phyloP scores from a whole-genome alignment of 257 asterid species.

The Nicotiana tabacum region DNA sequence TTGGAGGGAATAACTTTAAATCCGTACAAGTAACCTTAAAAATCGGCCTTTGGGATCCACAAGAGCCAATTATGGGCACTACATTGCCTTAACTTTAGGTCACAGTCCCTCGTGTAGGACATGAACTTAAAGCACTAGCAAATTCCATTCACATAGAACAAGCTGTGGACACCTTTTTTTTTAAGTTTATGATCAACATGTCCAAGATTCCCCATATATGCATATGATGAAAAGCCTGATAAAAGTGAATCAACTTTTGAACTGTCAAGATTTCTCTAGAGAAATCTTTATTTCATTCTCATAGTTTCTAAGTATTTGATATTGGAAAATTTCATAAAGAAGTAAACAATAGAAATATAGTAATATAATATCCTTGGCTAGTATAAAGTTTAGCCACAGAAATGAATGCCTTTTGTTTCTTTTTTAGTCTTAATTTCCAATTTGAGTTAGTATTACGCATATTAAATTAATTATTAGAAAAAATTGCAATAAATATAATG shows the following conservation, averaged over 20 bases:
- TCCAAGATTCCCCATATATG: constrained; percentile 25
- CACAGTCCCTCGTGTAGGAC: background rate
- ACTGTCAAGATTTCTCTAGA: constrained; percentile 29
- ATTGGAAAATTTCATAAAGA: background rate
- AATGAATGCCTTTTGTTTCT: background rate
- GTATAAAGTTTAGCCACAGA: background rate
- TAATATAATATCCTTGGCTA: background rate
- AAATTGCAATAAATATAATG: too few relatives aligned
- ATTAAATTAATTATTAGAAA: too few relatives aligned
- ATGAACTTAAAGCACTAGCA: background rate
- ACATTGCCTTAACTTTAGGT: background rate
- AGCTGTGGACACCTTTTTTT: constrained; percentile 5
- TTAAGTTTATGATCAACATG: constrained; percentile 12
- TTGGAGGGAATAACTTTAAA: background rate
- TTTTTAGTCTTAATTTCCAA: background rate
- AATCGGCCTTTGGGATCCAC: constrained; percentile 36
- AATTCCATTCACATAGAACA: constrained; percentile 7
- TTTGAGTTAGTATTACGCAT: background rate
- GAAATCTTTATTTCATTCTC: background rate
- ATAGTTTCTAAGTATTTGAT: background rate
- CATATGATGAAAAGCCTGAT: constrained; percentile 19
- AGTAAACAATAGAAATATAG: background rate
- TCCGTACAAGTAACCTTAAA: constrained; percentile 7
- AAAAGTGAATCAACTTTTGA: constrained; percentile 19
- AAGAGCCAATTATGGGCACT: constrained; percentile 32